Evolutionary conservation across 176 grass and related monocot genomes (phyloP).

Genomic region (Musa itinerans): DNA sequence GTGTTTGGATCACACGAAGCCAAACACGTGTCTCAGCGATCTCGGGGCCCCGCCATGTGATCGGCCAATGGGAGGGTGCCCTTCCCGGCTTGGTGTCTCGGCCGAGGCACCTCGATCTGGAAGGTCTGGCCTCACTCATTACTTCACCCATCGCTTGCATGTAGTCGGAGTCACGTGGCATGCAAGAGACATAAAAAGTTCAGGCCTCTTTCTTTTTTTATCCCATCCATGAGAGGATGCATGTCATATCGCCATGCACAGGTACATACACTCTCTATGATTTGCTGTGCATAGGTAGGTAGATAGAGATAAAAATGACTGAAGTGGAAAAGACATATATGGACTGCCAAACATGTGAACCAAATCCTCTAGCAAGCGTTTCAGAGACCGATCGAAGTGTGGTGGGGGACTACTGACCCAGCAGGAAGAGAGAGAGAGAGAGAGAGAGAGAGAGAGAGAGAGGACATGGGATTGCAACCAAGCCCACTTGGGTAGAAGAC

Average conservation of each 20-base stretch:
- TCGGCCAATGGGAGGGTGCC: neutral
- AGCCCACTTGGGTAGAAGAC: neutral
- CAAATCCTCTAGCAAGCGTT: neutral
- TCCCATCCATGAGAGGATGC: too few relatives aligned
- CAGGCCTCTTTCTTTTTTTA: too few relatives aligned
- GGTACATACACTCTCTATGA: neutral
- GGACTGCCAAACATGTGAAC: neutral
- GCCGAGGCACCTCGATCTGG: too few relatives aligned
- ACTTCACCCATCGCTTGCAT: too few relatives aligned
- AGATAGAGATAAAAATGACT: neutral
- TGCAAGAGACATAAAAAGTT: too few relatives aligned
- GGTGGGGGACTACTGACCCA: neutral
- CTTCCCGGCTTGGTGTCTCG: neutral
- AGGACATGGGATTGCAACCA: constrained; percentile 1
- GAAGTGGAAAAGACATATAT: neutral
- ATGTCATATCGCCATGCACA: too few relatives aligned
- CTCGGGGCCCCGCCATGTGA: neutral
- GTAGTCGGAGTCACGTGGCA: too few relatives aligned
- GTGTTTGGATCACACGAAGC: neutral
- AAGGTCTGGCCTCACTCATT: too few relatives aligned
- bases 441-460: too few relatives aligned
- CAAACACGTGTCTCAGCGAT: neutral
- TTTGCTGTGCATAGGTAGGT: neutral
- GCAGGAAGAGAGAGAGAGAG: neutral
- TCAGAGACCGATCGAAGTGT: neutral